Conservation (phyloP, 257 asterid species). For the Rauvolfia tetraphylla region DNA sequence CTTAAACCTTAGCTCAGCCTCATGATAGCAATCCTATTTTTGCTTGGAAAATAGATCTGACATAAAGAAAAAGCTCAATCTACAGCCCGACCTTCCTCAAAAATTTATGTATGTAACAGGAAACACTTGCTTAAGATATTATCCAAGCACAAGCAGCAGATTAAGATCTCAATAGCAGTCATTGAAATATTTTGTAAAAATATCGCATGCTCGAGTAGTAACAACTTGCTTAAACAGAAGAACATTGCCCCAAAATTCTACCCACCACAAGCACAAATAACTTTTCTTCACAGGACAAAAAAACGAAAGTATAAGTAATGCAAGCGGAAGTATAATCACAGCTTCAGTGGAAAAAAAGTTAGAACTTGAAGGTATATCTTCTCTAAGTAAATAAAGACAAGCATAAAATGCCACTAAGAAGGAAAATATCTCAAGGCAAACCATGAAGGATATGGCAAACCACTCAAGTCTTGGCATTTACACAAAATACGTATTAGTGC, state of each 20-base stretch:
- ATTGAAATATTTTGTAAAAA: neutral
- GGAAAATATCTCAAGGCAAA: neutral
- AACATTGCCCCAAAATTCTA: neutral
- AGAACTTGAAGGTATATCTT: neutral
- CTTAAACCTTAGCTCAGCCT: neutral
- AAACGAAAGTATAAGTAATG: neutral
- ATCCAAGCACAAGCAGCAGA: neutral
- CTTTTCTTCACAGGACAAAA: neutral
- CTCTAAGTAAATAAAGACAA: neutral
- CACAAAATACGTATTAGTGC: neutral
- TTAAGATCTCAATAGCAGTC: neutral
- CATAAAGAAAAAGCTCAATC: neutral
- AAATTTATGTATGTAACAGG: neutral
- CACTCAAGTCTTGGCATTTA: neutral
- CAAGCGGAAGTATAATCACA: neutral
- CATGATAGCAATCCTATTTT: neutral
- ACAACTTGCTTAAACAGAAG: neutral
- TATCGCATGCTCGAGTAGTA: neutral
- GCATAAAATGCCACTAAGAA: neutral
- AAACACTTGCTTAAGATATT: neutral
- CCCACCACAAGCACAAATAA: neutral
- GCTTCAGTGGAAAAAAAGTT: neutral
- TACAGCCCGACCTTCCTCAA: neutral
- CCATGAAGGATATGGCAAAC: neutral
- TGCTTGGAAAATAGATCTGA: neutral